A percentile compares a stretch with the other conserved stretches of the same genome.
These are phyloP conservation scores for Botryotinia narcissicola DNA, from an alignment of 2,329 filamentous ascomycete genomes.

Conservation along the genomic window DNA sequence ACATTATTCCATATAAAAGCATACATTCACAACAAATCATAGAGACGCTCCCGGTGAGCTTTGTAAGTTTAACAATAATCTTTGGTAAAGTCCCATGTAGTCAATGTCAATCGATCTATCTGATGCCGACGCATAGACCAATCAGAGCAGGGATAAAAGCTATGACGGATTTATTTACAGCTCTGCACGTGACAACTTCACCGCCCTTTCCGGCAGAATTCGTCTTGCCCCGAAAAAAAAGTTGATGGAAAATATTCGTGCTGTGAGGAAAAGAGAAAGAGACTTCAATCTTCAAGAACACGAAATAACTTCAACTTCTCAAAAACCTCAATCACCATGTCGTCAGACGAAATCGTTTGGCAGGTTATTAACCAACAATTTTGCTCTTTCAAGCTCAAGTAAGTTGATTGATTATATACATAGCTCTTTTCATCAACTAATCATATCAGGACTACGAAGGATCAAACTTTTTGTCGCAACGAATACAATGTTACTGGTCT, in stretches of 20 bases:
- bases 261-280: background rate
- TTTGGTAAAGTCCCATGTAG: background rate
- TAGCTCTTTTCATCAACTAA: constrained; percentile 36
- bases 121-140: background rate
- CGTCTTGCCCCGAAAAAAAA: constrained; percentile 16
- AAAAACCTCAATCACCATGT: constrained; percentile 53
- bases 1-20: no score
- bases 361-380: constrained; percentile 94
- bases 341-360: constrained; percentile 97
- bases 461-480: constrained; percentile 92
- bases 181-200: background rate
- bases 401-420: constrained; percentile 37
- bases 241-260: constrained; percentile 18
- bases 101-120: no score
- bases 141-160: background rate
- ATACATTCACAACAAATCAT: no score
- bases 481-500: constrained; percentile 84
- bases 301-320: background rate
- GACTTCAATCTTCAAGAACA: background rate
- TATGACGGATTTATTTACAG: background rate
- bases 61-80: background rate
- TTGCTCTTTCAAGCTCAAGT: constrained; percentile 94
- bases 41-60: background rate
- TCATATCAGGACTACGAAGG: constrained; percentile 66
- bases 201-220: constrained; percentile 4